Evolutionary conservation across 345 rosid genomes (phyloP), one percentile per base, ranked within the genome.

Genomic region (Hevea brasiliensis): DNA sequence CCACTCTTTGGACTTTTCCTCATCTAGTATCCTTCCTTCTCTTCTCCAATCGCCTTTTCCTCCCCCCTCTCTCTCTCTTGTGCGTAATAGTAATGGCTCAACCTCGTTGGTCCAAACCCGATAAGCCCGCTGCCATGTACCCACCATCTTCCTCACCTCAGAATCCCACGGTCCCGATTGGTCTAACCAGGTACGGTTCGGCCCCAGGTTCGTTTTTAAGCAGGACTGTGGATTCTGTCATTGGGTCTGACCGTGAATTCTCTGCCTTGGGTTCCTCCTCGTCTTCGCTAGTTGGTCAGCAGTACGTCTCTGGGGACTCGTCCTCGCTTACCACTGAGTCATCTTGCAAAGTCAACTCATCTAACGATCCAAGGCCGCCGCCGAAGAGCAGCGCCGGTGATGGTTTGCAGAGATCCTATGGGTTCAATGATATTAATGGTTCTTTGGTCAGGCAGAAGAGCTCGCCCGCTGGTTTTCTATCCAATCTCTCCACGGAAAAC

Each of bases 391-490:
- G 37, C 9, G 50, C 32, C 7, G 40, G 27, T 17, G 67, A 79
- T 9, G 85, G 82, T 18, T 60, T 87, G 40, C 88, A 84, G 61
- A 89, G 92, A 79, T 87, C 97, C 27, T 85, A 84, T 76, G 91
- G 88, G 29, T 70, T 89, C 59, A 79, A 81, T 59, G 89, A 90
- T 72, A 81, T 83, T 65, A 75, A 84, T 76, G 85, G 85, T 68
- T 77, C 86, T 71, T 81, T 95, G 76, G 80, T 89, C 56, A 74
- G 98, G 74, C 99, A 95, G 68, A 84, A 87, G 58, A 95, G 99
- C 86, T 95, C 99, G 26, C 97, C 99, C 1, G 97, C 98, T 51
- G 98, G 91, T 32, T 89, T 95, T 77, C 83, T 92, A 10, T 81
- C 70, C 61, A 86, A 91, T 61, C 84, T 85, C 72, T 17, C 84